Evolutionary conservation across 2,329 filamentous ascomycete genomes (phyloP).

Genomic region (Dendrostoma leiphaemia): DNA sequence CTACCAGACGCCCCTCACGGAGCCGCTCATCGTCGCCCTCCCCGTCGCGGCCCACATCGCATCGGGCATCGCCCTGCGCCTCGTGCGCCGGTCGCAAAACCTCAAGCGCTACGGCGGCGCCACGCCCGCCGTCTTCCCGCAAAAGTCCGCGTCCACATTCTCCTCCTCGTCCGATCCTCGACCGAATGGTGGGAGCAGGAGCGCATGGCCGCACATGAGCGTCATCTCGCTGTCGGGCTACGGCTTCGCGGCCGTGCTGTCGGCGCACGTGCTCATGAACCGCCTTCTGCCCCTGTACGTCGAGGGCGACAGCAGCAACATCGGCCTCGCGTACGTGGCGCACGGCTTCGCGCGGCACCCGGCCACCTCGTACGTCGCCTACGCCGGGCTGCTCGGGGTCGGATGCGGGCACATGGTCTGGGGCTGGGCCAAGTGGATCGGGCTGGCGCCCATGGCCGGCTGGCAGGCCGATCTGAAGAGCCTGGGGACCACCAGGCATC

Average conservation of each 20-base stretch:
- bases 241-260: slow-evolving; percentile 60
- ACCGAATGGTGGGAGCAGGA: slow-evolving; percentile 24
- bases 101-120: slow-evolving; percentile 73
- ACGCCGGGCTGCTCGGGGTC: slow-evolving; percentile 63
- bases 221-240: slow-evolving; percentile 74
- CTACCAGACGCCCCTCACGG: slow-evolving; percentile 80
- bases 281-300: slow-evolving; percentile 71
- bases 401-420: slow-evolving; percentile 79
- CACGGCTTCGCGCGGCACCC: slow-evolving; percentile 80
- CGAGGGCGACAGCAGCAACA: slow-evolving; percentile 82
- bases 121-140: slow-evolving; percentile 48
- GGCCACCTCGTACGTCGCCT: slow-evolving; percentile 64
- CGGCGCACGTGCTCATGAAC: slow-evolving; percentile 73
- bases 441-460: slow-evolving; percentile 56
- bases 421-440: slow-evolving; percentile 82
- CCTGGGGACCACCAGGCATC: slow-evolving; percentile 32
- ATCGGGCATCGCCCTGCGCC: slow-evolving; percentile 73
- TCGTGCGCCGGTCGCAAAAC: slow-evolving; percentile 71
- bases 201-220: slow-evolving; percentile 67
- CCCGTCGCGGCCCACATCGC: slow-evolving; percentile 74
- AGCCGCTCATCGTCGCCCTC: slow-evolving; percentile 74
- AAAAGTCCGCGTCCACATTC: slow-evolving; percentile 30
- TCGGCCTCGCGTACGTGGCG: slow-evolving; percentile 78
- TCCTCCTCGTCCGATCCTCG: slow-evolving; percentile 29
- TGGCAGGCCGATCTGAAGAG: slow-evolving; percentile 38